Evolutionary conservation across 2,329 filamentous ascomycete species (phyloP), one percentile per base, ranked within the genome.

Genomic region (Claviceps purpurea): DNA sequence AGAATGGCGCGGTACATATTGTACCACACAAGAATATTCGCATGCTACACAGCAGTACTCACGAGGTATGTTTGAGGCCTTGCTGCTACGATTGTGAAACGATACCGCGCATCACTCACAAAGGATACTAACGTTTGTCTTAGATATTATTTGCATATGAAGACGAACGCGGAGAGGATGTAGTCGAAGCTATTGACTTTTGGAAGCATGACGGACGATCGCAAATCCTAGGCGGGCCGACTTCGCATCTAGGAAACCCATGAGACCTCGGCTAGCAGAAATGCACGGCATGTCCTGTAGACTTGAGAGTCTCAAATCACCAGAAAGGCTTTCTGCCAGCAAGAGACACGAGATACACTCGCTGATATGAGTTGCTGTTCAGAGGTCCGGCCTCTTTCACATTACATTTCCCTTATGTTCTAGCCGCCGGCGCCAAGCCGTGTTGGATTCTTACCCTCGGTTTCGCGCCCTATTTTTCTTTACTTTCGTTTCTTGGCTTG

Each of bases 91-190:
- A 30, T 30, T 2, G 26, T 30, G 26, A 30, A 30, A 30, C 26
- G 26, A 30, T 30, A 6, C 30, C 30, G 30, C 30, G 30, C 30
- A 34, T 11, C 30, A 34, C 30, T 34, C 4, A 4, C 10, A 26
- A 16, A 45, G 11, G 22, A 45, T 45, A 8, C 40, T 42, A 45
- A 22, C 30, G 4, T 45, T 45, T 30, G 4, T 24, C 10, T 11
- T 22, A 98, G 93, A 97, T 98, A 60, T 71, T 98, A 50, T 97
- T 96, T 70, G 91, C 93, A 48, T 96, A 96, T 66, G 93, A 98
- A 73, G 91, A 97, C 63, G 93, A 98, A 67, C 75, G 81, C 58
- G 91, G 93, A 59, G 88, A 94, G 65, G 93, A 98, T 65, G 84
- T 95, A 50, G 86, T 98, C 57, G 89, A 93, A 60, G 89, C 89